phyloP scores from a whole-genome alignment of 805 yeast genomes.

The Cyberlindnera mrakii region DNA sequence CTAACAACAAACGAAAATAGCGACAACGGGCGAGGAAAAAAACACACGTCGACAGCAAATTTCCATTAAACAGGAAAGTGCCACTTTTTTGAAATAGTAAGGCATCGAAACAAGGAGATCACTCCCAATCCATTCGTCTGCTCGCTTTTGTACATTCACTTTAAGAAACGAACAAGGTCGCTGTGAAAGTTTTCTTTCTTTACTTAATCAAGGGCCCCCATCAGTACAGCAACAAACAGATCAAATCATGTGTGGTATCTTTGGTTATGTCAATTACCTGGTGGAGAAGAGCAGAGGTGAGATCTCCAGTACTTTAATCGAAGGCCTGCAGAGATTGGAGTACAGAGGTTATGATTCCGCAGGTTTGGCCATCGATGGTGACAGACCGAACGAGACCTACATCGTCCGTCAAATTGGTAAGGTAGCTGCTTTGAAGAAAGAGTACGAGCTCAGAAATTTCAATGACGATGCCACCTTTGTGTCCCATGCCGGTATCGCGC shows the following conservation, averaged over 20 bases:
- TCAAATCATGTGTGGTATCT: conserved; percentile 75
- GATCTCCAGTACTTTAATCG: conserved; percentile 81
- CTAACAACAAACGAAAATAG: too few relatives aligned
- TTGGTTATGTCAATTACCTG: conserved; percentile 94
- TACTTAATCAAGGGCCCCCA: background rate
- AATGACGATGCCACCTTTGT: conserved; percentile 62
- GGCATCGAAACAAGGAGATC: too few relatives aligned
- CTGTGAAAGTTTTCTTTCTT: background rate
- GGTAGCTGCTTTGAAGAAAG: conserved; percentile 71
- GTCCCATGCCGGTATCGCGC: conserved; percentile 94
- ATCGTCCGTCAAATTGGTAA: conserved; percentile 87
- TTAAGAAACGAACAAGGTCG: too few relatives aligned
- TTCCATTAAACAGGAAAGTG: too few relatives aligned
- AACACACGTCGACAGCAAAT: too few relatives aligned
- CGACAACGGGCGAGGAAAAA: too few relatives aligned
- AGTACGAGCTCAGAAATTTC: conserved; percentile 45
- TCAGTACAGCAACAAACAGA: background rate
- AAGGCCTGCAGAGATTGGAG: conserved; percentile 83
- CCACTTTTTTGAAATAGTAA: too few relatives aligned
- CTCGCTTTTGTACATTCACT: too few relatives aligned
- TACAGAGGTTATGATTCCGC: conserved; percentile 98
- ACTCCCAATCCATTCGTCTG: too few relatives aligned
- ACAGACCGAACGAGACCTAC: conserved; percentile 59
- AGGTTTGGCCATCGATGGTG: conserved; percentile 94
- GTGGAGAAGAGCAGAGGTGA: conserved; percentile 92